Percentiles rank a stretch among this genome's conserved stretches.
Evolutionary conservation across 805 yeast species (phyloP).

Genomic region (Teunomyces aglyptinius): DNA sequence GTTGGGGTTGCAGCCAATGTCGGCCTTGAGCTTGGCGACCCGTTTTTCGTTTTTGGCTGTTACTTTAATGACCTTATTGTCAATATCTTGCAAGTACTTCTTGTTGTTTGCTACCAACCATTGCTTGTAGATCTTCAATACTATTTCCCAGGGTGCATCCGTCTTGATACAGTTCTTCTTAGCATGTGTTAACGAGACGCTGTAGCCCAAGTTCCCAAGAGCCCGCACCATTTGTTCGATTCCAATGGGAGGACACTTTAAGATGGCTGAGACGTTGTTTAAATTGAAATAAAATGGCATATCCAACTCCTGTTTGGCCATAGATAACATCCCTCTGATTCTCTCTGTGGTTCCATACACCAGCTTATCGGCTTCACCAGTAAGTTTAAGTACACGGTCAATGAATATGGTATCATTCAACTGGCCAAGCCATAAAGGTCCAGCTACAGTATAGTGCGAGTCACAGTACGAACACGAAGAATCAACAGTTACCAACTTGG

Average conservation of each 20-base stretch:
- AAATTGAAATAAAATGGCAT: constrained; percentile 82
- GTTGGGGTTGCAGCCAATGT: constrained; percentile 40
- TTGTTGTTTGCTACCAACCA: constrained; percentile 46
- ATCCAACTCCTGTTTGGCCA: constrained; percentile 70
- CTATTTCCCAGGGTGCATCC: constrained; percentile 77
- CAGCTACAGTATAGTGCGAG: constrained; percentile 71
- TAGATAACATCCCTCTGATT: constrained; percentile 87
- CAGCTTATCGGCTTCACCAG: constrained; percentile 48
- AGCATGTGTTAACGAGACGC: constrained; percentile 87
- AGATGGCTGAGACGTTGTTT: constrained; percentile 66
- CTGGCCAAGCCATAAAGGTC: constrained; percentile 87
- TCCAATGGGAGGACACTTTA: constrained; percentile 84
- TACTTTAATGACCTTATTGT: constrained; percentile 12
- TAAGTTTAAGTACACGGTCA: constrained; percentile 56
- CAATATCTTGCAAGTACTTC: constrained; percentile 21
- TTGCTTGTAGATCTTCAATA: constrained; percentile 70
- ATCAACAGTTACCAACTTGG: constrained; percentile 15
- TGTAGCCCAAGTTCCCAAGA: constrained; percentile 76
- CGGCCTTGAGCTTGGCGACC: constrained; percentile 22
- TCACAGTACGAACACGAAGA: constrained; percentile 71
- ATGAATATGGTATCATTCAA: constrained; percentile 73
- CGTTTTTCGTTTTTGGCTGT: constrained; percentile 9
- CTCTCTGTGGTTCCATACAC: constrained; percentile 78
- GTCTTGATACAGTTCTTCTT: constrained; percentile 84
- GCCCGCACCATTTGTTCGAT: constrained; percentile 72